These are phyloP conservation scores for Hirschfeldia incana DNA, from an alignment of 345 rosid species.

Conservation along the genomic window DNA sequence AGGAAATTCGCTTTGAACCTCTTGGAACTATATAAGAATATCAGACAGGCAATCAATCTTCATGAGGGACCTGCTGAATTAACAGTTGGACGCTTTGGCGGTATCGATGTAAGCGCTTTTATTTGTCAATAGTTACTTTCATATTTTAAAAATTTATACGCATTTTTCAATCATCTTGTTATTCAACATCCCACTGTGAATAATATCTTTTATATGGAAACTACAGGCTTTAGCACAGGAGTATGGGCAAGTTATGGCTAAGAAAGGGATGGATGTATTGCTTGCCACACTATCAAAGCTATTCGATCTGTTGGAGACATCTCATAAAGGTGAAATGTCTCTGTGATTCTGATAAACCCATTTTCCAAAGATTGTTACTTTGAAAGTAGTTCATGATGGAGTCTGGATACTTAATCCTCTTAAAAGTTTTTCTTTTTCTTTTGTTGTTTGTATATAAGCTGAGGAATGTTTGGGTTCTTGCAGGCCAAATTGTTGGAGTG, in stretches of 20 bases:
- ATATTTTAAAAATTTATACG: too few relatives aligned
- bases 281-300: constrained; percentile 61
- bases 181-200: neutral
- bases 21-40: constrained; percentile 54
- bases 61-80: constrained; percentile 73
- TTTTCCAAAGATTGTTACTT: too few relatives aligned
- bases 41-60: constrained; percentile 55
- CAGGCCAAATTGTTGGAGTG: constrained; percentile 92
- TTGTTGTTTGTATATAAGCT: neutral
- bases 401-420: neutral
- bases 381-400: too few relatives aligned
- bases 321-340: constrained; percentile 61
- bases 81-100: constrained; percentile 66
- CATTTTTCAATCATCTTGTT: constrained; percentile 1
- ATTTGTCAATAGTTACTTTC: too few relatives aligned
- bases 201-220: neutral
- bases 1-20: constrained; percentile 57
- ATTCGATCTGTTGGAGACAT: constrained; percentile 58
- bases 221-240: constrained; percentile 68
- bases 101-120: constrained; percentile 53
- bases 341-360: neutral
- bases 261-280: constrained; percentile 61
- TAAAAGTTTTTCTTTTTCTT: neutral
- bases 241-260: constrained; percentile 51
- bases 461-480: constrained; percentile 19